A percentile compares a stretch with the other conserved stretches of the same genome.
phyloP scores from a whole-genome alignment of 495 filamentous ascomycete species.

The Clohesyomyces aquaticus region DNA sequence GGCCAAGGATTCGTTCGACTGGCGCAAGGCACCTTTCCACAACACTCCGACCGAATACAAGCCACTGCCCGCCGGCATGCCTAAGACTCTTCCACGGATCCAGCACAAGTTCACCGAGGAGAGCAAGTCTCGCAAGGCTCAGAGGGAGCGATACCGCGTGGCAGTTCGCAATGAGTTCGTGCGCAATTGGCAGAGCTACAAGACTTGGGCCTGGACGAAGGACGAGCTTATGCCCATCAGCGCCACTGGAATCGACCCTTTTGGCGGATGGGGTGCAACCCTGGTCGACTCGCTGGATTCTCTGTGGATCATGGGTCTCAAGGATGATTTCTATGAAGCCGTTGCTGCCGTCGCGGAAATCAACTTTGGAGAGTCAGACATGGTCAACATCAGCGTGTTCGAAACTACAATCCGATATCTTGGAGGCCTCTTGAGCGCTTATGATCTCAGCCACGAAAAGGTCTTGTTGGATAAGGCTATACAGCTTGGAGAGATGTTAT shows the following conservation, averaged over 20 bases:
- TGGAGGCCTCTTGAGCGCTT: slow-evolving; percentile 56
- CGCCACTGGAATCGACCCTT: slow-evolving; percentile 51
- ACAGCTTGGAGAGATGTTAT: slow-evolving; percentile 52
- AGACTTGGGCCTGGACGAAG: slow-evolving; percentile 72
- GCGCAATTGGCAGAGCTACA: slow-evolving; percentile 77
- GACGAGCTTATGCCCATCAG: slow-evolving; percentile 76
- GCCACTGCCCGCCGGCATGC: slow-evolving; percentile 37
- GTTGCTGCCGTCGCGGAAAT: slow-evolving; percentile 44
- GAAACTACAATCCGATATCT: slow-evolving; percentile 55
- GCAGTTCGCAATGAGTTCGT: slow-evolving; percentile 71
- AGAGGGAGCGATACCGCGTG: slow-evolving; percentile 52
- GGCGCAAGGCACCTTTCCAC: slow-evolving; percentile 36
- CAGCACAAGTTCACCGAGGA: slow-evolving; percentile 59
- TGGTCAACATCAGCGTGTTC: slow-evolving; percentile 53
- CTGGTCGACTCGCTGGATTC: slow-evolving; percentile 48
- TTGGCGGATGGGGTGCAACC: slow-evolving; percentile 49
- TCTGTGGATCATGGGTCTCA: slow-evolving; percentile 49
- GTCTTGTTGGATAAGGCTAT: slow-evolving; percentile 48
- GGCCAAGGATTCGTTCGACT: slow-evolving; percentile 32
- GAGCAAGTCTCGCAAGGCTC: slow-evolving; percentile 42
- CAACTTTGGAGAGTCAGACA: slow-evolving; percentile 44
- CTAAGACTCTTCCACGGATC: slow-evolving; percentile 53
- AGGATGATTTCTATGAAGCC: slow-evolving; percentile 46
- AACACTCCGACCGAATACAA: slow-evolving; percentile 16
- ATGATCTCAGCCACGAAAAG: slow-evolving; percentile 52